Evolutionary conservation across 2,329 filamentous ascomycete genomes (phyloP).

Genomic region (Periglandula ipomoeae): DNA sequence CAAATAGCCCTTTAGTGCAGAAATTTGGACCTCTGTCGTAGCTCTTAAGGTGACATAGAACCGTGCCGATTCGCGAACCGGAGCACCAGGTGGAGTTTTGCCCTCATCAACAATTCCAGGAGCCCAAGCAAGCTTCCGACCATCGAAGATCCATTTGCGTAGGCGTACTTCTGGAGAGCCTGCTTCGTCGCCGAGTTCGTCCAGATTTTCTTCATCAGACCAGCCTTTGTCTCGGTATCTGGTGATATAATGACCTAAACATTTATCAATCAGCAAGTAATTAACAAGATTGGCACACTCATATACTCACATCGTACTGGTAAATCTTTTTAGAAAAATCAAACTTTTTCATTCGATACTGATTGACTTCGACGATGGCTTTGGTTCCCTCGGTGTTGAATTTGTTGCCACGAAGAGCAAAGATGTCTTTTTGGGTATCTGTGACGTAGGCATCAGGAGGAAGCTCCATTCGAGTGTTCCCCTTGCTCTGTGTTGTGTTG

Average conservation of each 20-base stretch:
- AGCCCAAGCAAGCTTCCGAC: constrained; percentile 75
- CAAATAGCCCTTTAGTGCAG: constrained; percentile 58
- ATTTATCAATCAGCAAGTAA: not conserved
- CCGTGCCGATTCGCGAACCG: constrained; percentile 30
- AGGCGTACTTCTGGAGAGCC: constrained; percentile 37
- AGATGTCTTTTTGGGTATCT: constrained; percentile 24
- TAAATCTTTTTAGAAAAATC: constrained; percentile 52
- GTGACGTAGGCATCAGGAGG: constrained; percentile 46
- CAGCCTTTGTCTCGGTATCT: constrained; percentile 49
- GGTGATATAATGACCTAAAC: constrained; percentile 55
- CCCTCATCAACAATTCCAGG: constrained; percentile 54
- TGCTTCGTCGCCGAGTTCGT: constrained; percentile 49
- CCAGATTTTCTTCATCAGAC: constrained; percentile 71
- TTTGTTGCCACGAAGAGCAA: constrained; percentile 24
- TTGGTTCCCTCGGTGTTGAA: constrained; percentile 50
- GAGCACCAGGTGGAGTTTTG: constrained; percentile 29
- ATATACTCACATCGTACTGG: constrained; percentile 71
- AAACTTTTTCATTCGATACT: constrained; percentile 57
- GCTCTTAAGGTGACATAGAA: constrained; percentile 54
- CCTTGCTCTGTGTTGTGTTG: constrained; percentile 18
- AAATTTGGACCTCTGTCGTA: constrained; percentile 61
- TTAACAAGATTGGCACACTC: too few relatives aligned
- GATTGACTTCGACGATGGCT: constrained; percentile 57
- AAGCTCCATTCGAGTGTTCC: constrained; percentile 44
- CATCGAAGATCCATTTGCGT: constrained; percentile 64